Evolutionary conservation across 768 basidiomycete genomes (phyloP).

Genomic region (Antrodiella citrinella): DNA sequence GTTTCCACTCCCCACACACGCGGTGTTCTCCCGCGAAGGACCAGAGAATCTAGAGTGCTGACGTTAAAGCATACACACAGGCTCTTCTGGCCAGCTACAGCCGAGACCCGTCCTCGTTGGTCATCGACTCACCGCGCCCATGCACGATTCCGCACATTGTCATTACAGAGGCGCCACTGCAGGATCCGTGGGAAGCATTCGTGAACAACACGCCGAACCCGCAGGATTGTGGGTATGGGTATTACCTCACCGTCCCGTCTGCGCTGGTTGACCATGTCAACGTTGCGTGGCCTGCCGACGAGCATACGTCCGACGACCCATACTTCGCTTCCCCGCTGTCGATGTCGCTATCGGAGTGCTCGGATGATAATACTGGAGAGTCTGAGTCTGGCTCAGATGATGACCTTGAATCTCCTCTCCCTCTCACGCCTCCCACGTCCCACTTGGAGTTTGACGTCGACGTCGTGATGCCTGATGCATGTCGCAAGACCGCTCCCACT

Average conservation of each 20-base stretch:
- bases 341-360: too few species aligned
- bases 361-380: too few species aligned
- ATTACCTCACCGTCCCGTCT: conserved; percentile 11
- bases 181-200: conserved; percentile 7
- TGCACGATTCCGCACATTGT: conserved; percentile 16
- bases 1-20: too few species aligned
- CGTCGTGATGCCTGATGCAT: neutral
- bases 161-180: conserved; percentile 13
- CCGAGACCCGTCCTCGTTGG: conserved; percentile 23
- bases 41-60: too few species aligned
- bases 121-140: conserved; percentile 38
- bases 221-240: conserved; percentile 10
- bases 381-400: neutral
- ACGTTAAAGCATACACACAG: conserved; percentile 11
- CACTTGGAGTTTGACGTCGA: neutral
- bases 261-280: conserved; percentile 6
- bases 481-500: neutral
- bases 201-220: conserved; percentile 5
- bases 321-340: neutral
- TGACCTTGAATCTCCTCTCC: neutral
- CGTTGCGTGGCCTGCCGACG: neutral
- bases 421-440: neutral
- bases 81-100: conserved; percentile 25
- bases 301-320: neutral
- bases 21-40: too few species aligned